Base-by-base conservation (phyloP, 257 asterid genomes). In the Craterostigma plantagineum region DNA sequence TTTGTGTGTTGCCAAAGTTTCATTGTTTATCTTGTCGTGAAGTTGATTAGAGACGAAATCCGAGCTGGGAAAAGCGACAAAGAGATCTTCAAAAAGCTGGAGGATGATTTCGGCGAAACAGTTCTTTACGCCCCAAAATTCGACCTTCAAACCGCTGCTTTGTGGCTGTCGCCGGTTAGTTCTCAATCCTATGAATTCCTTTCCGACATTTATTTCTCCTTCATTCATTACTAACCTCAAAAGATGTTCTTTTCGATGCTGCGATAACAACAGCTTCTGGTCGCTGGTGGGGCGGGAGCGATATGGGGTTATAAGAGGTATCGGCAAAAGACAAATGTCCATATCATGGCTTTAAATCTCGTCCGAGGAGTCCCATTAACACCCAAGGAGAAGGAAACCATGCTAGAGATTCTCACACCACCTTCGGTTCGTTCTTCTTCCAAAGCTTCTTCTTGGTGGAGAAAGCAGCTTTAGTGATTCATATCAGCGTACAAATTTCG, bases 111-210 rank as follows among this genome's bases (percentile, higher is more conserved):
- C 59, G 97, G 97, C 8, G 95, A 87, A 71, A 72, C 95, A 0
- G 93, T 87, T 51, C 93, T 79, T 53, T 82, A 87, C 46, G 57
- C 75, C 45, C 98, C 98, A 33, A 87, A 82, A 46, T 87, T 87
- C 35, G 95, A 82, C 55, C 34, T 75, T 75, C 97, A 87, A 66
- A 87, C 95, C 45, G 95, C 95, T 45, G 95, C 85, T 27, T 55
- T 87, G 47, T 87, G 95, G 97, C 70, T 82, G 39, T 60, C 92
- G 33, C 97, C 97, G 60, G 97, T 87, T 41, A 60, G 92, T 70
- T 23, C n/a, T 23, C 30, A 23, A 23, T 23, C 30, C 18, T 18
- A 46, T 16, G 17, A 37, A 16, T 18, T 1, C 30, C 23, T 14
- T 10, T 15, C 11, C 3, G 30, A 16, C 7, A 10, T 9, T 7